Evolutionary conservation across 176 grass and related monocot species (phyloP), one percentile per base, ranked within the genome.

Genomic region (Pontederia crassipes): DNA sequence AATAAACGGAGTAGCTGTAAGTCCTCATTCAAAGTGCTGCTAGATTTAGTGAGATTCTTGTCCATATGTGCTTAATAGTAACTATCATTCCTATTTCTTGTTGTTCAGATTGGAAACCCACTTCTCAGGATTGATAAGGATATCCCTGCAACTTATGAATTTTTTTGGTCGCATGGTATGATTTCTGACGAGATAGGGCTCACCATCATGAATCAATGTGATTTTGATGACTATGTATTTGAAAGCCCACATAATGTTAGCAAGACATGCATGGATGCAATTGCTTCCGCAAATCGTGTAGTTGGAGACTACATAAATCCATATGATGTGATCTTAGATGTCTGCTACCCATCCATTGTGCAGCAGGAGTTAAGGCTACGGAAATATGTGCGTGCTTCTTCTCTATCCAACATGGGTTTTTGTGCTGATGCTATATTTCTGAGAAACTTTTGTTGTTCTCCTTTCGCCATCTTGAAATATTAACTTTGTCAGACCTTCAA

Each of bases 141-240:
- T 76, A 59, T 76, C 45, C 81, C 84, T 49, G 84, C 93, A n/a
- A 92, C 84, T 29, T 98, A 86, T 10, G 93, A 98, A 64, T 98
- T 85, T 35, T 98, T 98, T 60, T 98, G 93, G 93, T 98, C 93
- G 4, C 93, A 98, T 51, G 93, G 93, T 61, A 98, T 98, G 87
- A 92, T 92, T 48, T 98, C 87, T 18, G 93, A 98, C 45, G 93
- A 98, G 74, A 78, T 92, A 60, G 89, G 86, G 72, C 79, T 98
- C 1, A 67, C 77, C 0, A 92, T 98, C 54, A 92, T 77, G 81
- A 65, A 82, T 40, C 46, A 60, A 54, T 98, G 93, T 54, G 79
- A 92, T 68, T 98, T 98, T 20, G 93, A 98, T 81, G 87, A 98
- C 61, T 98, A 98, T 65, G 80, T 75, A 49, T 98, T 86, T 46